Evolutionary conservation across 2,329 filamentous ascomycete species (phyloP).

Genomic region (Emergomyces pasteurianus): DNA sequence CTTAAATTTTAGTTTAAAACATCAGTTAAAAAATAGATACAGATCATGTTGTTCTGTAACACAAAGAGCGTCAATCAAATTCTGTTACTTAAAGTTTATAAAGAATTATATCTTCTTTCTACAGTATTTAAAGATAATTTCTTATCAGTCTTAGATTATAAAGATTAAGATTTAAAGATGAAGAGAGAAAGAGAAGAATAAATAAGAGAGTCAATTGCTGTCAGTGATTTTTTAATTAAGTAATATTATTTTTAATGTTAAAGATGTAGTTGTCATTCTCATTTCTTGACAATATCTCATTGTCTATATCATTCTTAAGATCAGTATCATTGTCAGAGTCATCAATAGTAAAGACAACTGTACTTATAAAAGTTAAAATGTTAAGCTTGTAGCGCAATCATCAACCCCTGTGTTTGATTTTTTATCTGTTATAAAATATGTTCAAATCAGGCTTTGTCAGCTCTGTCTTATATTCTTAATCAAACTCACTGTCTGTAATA

Average conservation of each 20-base stretch:
- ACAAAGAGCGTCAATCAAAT: conserved; percentile 10
- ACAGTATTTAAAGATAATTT: conserved; percentile 10
- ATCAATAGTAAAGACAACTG: neutral
- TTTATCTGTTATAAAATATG: neutral
- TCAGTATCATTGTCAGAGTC: neutral
- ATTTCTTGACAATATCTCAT: neutral
- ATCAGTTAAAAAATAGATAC: conserved; percentile 15
- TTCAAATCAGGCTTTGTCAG: neutral
- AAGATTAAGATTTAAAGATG: neutral
- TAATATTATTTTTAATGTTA: neutral
- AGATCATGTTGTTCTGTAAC: conserved; percentile 11
- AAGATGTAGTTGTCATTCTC: neutral
- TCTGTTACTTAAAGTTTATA: conserved; percentile 10
- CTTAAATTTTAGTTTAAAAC: conserved; percentile 13
- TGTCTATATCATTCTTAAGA: neutral
- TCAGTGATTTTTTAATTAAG: neutral
- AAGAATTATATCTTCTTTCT: conserved; percentile 7
- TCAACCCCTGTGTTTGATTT: neutral
- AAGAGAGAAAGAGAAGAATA: no score
- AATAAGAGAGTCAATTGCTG: neutral
- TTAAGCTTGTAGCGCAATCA: neutral
- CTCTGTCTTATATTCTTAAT: neutral
- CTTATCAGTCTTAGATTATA: neutral
- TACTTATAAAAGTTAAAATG: neutral
- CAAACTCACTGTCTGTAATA: neutral